Base-by-base conservation (phyloP, 768 basidiomycete species). In the Boletus huronensis region DNA sequence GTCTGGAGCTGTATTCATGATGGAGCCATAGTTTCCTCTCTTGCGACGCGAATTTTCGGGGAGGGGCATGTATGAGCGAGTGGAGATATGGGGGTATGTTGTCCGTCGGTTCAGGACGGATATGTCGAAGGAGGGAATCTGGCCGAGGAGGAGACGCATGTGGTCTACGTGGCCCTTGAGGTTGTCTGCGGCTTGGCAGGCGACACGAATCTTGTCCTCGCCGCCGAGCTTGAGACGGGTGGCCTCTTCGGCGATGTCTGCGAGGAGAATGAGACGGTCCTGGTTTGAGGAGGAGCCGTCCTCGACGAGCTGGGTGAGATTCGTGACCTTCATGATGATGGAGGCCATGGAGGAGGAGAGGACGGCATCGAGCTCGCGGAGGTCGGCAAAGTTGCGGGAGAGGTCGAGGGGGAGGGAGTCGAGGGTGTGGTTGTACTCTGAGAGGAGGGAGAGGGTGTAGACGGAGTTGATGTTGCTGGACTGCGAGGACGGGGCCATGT, bases 351-450 rank as follows among this genome's bases (percentile, higher is more conserved):
- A 92, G 41, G 89, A 78, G 61, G 93, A 94, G 62, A 99, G 82
- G 55, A 99, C 97, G 53, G 96, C 97, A 72, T 98, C 97, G 74
- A 99, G 90, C 75, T 99, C 97, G 59, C 94, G 90, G 50, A 99
- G 84, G 79, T 99, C 97, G 11, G 89, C 91, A 71, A 97, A 91
- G 72, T 85, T 87, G 71, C 92, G 86, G 13, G 96, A 96, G 72
- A 99, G 85, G 73, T 97, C 93, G 58, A 90, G 80, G 54, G 96
- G 96, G 52, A 98, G 83, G 21, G 93, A 82, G 75, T 97, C 95
- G 70, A 98, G 87, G 26, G 88, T 86, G 72, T 98, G 93, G 16
- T 85, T 86, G 76, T 92, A 93, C 70, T 94, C 91, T 53, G 82
- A 77, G 63, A 93, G 82, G 55, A 91, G 77, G 39, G 82, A 69